A percentile compares a stretch with the other conserved stretches of the same genome.
These are phyloP conservation scores for Microdochium paspali DNA, from an alignment of 2,329 filamentous ascomycete species.

Conservation along the genomic window DNA sequence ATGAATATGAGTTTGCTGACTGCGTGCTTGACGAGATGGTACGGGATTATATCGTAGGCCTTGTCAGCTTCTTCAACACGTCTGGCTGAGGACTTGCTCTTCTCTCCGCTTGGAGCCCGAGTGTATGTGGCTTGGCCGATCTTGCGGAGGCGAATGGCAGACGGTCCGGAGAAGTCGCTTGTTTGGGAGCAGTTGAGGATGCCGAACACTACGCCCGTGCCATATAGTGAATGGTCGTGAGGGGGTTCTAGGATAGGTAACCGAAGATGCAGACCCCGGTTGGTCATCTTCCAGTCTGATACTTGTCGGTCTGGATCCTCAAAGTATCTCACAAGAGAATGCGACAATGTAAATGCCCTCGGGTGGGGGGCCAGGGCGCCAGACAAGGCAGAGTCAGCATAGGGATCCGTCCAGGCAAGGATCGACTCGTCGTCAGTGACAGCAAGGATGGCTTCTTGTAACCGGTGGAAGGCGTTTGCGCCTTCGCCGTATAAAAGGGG, in stretches of 20 bases:
- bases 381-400: not conserved
- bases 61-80: not conserved
- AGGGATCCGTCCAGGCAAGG: not conserved
- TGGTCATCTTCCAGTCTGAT: not conserved
- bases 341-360: not conserved
- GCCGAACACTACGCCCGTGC: not conserved
- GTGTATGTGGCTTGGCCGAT: not conserved
- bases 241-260: not conserved
- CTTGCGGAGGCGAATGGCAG: not conserved
- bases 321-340: not conserved
- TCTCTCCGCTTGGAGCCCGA: not conserved
- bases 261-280: not conserved
- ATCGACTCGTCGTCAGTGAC: not conserved
- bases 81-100: not conserved
- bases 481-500: conserved; percentile 16
- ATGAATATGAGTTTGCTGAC: not conserved
- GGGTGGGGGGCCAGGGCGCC: not conserved
- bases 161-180: not conserved
- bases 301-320: not conserved
- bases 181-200: not conserved
- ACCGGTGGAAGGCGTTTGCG: conserved; percentile 6
- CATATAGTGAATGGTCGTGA: not conserved
- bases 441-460: conserved; percentile 2
- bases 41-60: not conserved
- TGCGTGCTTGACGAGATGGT: not conserved